Evolutionary conservation across 257 asterid genomes (phyloP).

Genomic region (Cynanchum wilfordii): DNA sequence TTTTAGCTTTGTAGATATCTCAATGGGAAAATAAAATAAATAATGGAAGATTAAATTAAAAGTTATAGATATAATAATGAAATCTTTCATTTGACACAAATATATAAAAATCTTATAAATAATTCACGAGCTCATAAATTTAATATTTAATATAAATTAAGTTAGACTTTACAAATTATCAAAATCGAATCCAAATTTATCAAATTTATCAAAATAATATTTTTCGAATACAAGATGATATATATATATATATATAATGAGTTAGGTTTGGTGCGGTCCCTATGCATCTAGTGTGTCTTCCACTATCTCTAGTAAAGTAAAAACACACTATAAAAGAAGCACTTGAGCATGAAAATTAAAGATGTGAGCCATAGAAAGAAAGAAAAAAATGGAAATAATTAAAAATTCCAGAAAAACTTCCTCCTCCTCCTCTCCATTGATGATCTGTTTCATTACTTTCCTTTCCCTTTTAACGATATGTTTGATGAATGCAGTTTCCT

Average conservation of each 20-base stretch:
- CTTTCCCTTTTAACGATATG: slow-evolving; percentile 22
- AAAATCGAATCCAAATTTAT: too few relatives aligned
- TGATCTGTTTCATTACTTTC: slow-evolving; percentile 17
- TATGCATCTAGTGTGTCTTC: slow-evolving; percentile 33
- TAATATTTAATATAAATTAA: too few relatives aligned
- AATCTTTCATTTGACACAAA: too few relatives aligned
- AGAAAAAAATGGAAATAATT: slow-evolving; percentile 21
- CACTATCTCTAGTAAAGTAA: slow-evolving; percentile 33
- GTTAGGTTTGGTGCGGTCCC: slow-evolving; percentile 25
- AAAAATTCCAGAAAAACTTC: neutral
- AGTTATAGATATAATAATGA: too few relatives aligned
- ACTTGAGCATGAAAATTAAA: slow-evolving; percentile 2
- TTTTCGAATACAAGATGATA: too few relatives aligned
- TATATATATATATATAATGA: neutral
- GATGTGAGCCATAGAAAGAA: neutral
- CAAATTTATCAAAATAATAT: too few relatives aligned
- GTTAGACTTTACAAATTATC: too few relatives aligned
- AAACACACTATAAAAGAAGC: slow-evolving; percentile 26
- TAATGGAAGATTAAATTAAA: neutral
- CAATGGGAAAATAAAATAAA: too few relatives aligned
- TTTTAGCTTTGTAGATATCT: too few relatives aligned
- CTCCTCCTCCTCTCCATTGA: neutral
- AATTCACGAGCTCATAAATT: too few relatives aligned
- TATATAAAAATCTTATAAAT: too few relatives aligned
- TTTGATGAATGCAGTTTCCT: slow-evolving; percentile 13